These are phyloP conservation scores for Bretschneidera sinensis DNA, from an alignment of 345 rosid species.

Conservation along the genomic window DNA sequence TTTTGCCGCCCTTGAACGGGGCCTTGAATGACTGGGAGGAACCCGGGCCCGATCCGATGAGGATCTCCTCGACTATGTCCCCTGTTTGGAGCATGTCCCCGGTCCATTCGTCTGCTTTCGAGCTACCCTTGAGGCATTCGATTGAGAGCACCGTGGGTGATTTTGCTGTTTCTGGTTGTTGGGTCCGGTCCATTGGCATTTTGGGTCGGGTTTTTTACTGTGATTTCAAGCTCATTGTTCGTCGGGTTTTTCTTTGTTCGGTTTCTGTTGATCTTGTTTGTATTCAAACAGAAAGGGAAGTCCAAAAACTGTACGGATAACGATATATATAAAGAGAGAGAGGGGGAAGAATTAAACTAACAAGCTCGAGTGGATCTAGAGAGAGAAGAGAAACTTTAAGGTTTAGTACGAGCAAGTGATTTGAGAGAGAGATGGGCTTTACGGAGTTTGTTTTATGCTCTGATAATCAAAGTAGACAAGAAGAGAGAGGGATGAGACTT, in stretches of 20 bases:
- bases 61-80: constrained; percentile 90
- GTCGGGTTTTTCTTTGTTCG: background rate
- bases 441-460: too few species aligned
- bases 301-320: too few species aligned
- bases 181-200: constrained; percentile 45
- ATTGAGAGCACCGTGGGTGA: constrained; percentile 57
- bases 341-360: background rate
- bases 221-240: background rate
- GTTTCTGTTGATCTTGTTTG: background rate
- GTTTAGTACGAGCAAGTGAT: too few species aligned
- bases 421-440: too few species aligned
- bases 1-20: constrained; percentile 85
- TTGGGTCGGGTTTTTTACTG: constrained; percentile 4
- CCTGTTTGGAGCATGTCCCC: constrained; percentile 96
- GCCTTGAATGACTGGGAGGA: constrained; percentile 32
- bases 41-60: constrained; percentile 60
- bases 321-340: too few species aligned
- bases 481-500: too few species aligned
- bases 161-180: constrained; percentile 38
- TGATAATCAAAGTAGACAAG: too few species aligned
- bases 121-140: constrained; percentile 84
- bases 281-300: background rate
- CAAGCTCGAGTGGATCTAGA: too few species aligned
- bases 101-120: constrained; percentile 93
- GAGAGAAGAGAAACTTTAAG: too few species aligned